A percentile compares a stretch with the other conserved stretches of the same genome.
Evolutionary conservation across 768 basidiomycete genomes (phyloP).

Genomic region (Amyloporia xantha): DNA sequence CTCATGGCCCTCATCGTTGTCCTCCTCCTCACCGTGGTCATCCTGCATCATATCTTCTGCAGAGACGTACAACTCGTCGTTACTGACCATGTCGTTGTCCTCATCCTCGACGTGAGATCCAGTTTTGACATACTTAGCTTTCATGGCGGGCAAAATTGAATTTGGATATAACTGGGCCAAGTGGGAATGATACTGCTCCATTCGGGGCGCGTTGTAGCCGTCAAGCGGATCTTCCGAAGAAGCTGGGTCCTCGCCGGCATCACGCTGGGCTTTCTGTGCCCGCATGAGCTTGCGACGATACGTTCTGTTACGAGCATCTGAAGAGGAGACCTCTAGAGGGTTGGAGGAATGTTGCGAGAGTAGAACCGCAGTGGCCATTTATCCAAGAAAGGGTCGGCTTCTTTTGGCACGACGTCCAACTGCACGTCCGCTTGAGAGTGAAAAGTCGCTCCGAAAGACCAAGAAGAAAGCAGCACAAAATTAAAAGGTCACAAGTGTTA

Average conservation of each 20-base stretch:
- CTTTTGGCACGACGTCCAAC: too few relatives aligned
- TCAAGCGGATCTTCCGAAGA: constrained; percentile 50
- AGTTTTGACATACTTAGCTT: background rate
- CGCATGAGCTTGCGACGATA: constrained; percentile 34
- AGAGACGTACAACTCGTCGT: background rate
- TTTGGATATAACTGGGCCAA: constrained; percentile 38
- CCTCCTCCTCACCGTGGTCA: constrained; percentile 13
- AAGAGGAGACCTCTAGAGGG: constrained; percentile 62
- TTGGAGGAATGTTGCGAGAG: constrained; percentile 72
- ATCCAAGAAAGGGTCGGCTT: constrained; percentile 6
- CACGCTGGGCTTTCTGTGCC: constrained; percentile 26
- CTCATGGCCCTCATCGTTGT: constrained; percentile 18
- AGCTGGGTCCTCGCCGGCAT: constrained; percentile 20
- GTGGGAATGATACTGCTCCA: constrained; percentile 45
- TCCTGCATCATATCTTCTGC: background rate
- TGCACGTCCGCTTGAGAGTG: too few relatives aligned
- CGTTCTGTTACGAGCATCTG: constrained; percentile 44
- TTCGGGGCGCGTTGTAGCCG: constrained; percentile 31
- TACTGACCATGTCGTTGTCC: background rate
- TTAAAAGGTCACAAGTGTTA: background rate
- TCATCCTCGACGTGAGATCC: background rate
- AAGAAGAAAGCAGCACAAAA: background rate
- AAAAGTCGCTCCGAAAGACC: background rate
- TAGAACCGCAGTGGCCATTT: constrained; percentile 32
- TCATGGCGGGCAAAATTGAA: background rate